Conservation (phyloP, 2,329 filamentous ascomycete species). For the Harringtonia lauricola region DNA sequence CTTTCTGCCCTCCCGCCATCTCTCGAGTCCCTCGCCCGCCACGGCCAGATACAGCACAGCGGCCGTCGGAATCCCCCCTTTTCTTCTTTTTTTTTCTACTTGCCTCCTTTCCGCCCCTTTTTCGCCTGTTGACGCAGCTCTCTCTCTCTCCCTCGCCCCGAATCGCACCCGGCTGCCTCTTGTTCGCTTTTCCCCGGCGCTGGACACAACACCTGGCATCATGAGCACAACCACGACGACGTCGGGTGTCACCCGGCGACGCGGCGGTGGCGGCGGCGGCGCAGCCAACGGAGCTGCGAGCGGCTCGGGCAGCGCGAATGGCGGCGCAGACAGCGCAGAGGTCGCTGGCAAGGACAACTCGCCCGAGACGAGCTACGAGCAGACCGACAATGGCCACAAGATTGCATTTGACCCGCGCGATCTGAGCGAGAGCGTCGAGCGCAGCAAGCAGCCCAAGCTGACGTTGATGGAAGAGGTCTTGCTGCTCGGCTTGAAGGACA, state of each 20-base stretch:
- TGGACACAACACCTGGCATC: background rate
- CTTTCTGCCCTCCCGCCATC: no score
- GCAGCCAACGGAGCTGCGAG: slow-evolving; percentile 22
- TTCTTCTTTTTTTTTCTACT: no score
- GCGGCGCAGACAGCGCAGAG: slow-evolving; percentile 45
- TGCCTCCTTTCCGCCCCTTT: no score
- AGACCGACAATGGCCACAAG: slow-evolving; percentile 91
- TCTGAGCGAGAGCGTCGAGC: slow-evolving; percentile 91
- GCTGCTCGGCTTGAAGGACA: slow-evolving; percentile 92
- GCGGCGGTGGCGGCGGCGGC: slow-evolving; percentile 59
- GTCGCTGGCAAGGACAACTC: slow-evolving; percentile 42
- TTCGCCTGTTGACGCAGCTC: no score
- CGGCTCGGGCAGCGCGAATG: slow-evolving; percentile 49
- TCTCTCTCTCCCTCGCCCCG: no score
- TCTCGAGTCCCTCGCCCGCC: no score
- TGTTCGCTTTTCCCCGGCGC: background rate
- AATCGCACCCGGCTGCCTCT: background rate
- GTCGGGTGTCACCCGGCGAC: slow-evolving; percentile 46
- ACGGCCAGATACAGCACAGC: no score
- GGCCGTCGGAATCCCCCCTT: no score
- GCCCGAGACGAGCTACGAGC: slow-evolving; percentile 80
- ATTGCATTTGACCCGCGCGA: slow-evolving; percentile 96
- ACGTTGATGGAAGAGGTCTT: slow-evolving; percentile 98
- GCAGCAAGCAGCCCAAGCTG: slow-evolving; percentile 95
- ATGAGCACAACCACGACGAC: slow-evolving; percentile 17